A percentile compares a stretch with the other conserved stretches of the same genome.
phyloP scores from a whole-genome alignment of 768 basidiomycete genomes.

The Boletus barrowsii region DNA sequence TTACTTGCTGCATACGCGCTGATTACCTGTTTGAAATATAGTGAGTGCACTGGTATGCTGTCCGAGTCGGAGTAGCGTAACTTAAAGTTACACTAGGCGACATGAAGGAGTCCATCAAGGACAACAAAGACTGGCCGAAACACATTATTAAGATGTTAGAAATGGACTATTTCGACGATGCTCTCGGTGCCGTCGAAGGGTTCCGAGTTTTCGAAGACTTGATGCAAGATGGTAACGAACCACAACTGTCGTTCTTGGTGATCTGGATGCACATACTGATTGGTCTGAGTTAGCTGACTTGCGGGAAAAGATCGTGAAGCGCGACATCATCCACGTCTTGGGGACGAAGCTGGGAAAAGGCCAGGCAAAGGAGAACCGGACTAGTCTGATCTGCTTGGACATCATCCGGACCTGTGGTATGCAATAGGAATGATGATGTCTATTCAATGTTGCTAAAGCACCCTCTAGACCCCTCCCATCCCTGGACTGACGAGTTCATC shows the following conservation, averaged over 20 bases:
- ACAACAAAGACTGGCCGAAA: too few relatives aligned
- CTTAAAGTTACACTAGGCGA: constrained; percentile 2
- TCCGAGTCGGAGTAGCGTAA: background rate
- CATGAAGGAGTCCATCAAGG: constrained; percentile 6
- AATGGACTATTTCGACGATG: too few relatives aligned
- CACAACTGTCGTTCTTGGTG: background rate
- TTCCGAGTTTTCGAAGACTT: too few relatives aligned
- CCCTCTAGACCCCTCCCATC: background rate
- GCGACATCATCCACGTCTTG: constrained; percentile 11
- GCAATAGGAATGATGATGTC: background rate
- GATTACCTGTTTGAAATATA: constrained; percentile 7
- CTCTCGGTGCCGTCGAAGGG: too few relatives aligned
- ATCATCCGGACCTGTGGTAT: constrained; percentile 16
- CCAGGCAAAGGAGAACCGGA: constrained; percentile 6
- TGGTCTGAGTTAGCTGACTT: constrained; percentile 8
- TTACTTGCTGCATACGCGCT: constrained; percentile 22
- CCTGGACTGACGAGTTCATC: constrained; percentile 8
- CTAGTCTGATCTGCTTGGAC: constrained; percentile 17
- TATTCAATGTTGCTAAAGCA: background rate
- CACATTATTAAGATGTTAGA: too few relatives aligned
- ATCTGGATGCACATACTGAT: background rate
- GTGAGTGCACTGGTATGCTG: constrained; percentile 1
- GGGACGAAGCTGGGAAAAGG: constrained; percentile 10
- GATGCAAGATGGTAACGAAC: constrained; percentile 6
- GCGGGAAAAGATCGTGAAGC: constrained; percentile 7